Base-by-base conservation (phyloP, 2,329 filamentous ascomycete species). In the Pseudogymnoascus sp. region DNA sequence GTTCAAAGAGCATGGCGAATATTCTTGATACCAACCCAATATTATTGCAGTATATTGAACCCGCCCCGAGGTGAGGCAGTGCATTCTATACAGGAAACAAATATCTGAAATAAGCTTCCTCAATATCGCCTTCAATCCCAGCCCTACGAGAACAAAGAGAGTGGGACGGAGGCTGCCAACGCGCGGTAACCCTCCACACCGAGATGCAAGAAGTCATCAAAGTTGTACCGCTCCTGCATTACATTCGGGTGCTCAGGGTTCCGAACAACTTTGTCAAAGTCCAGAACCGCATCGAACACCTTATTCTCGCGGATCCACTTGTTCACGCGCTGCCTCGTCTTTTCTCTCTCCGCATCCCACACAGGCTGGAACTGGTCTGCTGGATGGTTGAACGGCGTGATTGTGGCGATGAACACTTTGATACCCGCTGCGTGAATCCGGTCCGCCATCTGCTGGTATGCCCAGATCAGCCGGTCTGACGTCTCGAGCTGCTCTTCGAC, bases 121-220 rank as follows among this genome's bases (percentile, higher is more conserved):
- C 11, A 55, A 12, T 55, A 11, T 7, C 29, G 29, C 49, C 49
- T 35, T 33, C 33, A 35, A 35, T 14, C 29, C 4, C 26, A 55
- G 14, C 29, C 10, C 10, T 35, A 55, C 29, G 73, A 71, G 68
- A 87, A 83, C 31, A 85, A 52, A 2, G 70, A 69, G 61, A 86
- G 64, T 3, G 83, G 81, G 59, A 87, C 82, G 58, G 74, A 72
- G 41, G 79, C 75, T 2, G 83, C 84, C 73, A 88, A 74, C 4
- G 77, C 77, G 68, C 78, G 73, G 68, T 85, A 88, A 0, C 83
- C 85, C 3, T 66, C 71, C 1, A 78, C 76, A 67, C 80, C 84
- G 2, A 82, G 76, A 74, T 88, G 85, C 66, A 88, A 69, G 68
- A 83, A 82, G 70, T 88, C 85, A 0, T 85, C 85, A 2, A 76